Conservation (phyloP, 1,284 basidiomycete genomes). For the Melanopsichium pennsylvanicum region DNA sequence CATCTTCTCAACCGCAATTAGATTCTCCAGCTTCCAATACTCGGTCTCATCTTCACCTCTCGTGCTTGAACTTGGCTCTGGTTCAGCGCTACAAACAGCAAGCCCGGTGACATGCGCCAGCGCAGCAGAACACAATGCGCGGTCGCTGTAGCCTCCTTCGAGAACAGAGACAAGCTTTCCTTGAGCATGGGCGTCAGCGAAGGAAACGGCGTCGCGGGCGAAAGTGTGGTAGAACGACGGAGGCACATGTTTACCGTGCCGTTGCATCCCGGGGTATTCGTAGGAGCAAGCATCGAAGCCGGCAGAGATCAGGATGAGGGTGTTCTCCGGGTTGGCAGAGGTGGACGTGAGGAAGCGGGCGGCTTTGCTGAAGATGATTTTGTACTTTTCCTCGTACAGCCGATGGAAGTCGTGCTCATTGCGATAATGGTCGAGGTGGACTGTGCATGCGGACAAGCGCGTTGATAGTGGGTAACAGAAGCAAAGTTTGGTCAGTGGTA, state of each 20-base stretch:
- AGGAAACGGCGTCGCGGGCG: conserved; percentile 75
- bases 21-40: conserved; percentile 48
- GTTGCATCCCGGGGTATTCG: conserved; percentile 88
- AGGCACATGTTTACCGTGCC: conserved; percentile 89
- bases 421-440: conserved; percentile 82
- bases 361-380: conserved; percentile 77
- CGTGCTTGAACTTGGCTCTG: too few species aligned
- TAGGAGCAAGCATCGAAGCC: conserved; percentile 95
- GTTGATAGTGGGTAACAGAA: neutral
- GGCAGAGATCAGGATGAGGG: conserved; percentile 71
- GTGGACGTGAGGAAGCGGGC: conserved; percentile 77
- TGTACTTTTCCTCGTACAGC: conserved; percentile 77
- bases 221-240: conserved; percentile 86
- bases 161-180: conserved; percentile 85
- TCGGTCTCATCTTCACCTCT: too few species aligned
- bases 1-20: conserved; percentile 52
- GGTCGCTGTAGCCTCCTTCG: conserved; percentile 93
- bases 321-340: conserved; percentile 74
- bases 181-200: conserved; percentile 75
- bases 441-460: too few species aligned
- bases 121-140: conserved; percentile 74
- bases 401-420: conserved; percentile 81
- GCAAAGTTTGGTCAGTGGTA: too few species aligned
- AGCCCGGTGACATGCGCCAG: conserved; percentile 57
- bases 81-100: too few species aligned